Base-by-base conservation (phyloP, 164 flowering plant genomes). In the Euptelea pleiosperma region DNA sequence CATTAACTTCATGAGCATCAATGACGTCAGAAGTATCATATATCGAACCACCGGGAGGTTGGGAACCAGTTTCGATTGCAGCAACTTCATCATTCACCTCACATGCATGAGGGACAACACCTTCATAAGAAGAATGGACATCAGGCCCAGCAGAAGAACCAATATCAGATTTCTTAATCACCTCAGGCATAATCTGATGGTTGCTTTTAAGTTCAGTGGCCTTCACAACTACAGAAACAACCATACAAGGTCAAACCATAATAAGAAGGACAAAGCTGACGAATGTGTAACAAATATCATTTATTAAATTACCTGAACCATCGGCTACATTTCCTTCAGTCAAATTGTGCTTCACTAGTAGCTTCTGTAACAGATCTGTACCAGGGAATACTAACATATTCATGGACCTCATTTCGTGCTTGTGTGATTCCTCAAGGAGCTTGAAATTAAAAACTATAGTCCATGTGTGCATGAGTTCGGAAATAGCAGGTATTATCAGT, bases 351-450 rank as follows among this genome's bases (percentile, higher is more conserved):
- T 65, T 70, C 36, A 67, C n/a, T 42, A 87, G 64, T 49, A 54
- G 66, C 70, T 88, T 93, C 74, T 83, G 89, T 67, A 93, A 73
- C 84, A 93, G 77, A 72, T 82, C 99, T 18, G 82, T 77, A 45
- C 87, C 88, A 43, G 96, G 97, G 80, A 93, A 93, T 24, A 86
- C 95, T 70, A 93, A 65, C 80, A 93, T 82, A 68, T 86, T 93
- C 73, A 86, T 54, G 64, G 81, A 77, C 74, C 84, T 85, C 66
- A 83, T 57, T 70, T 87, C 87, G 61, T 83, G 68, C 76, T 72
- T 93, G 51, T 77, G 74, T n/a, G 73, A 77, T 35, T 79, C 84
- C 73, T 83, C 84, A 35, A 88, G 75, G 56, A 85, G 70, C 63
- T 73, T 66, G 66, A 93, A 93, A 60, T 82, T 86, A 75, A 93